phyloP scores from a whole-genome alignment of 2,329 filamentous ascomycete genomes.

The Xylaria sp. region DNA sequence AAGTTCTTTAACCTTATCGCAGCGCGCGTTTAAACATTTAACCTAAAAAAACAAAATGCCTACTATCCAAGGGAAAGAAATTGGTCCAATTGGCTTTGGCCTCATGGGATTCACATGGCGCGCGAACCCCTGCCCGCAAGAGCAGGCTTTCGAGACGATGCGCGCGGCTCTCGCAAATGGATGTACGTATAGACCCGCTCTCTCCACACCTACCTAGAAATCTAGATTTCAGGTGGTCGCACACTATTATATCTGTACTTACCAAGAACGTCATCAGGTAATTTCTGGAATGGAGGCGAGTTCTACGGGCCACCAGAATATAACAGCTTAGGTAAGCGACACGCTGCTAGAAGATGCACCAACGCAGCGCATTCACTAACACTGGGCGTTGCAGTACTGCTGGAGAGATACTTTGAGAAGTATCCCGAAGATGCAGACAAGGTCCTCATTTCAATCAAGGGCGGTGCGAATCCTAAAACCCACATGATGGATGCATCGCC shows the following conservation, averaged over 20 bases:
- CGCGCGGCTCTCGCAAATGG: constrained; percentile 49
- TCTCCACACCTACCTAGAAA: too few relatives aligned
- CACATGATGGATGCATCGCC: constrained; percentile 52
- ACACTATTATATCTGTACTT: not conserved
- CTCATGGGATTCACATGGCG: constrained; percentile 43
- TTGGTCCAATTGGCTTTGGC: constrained; percentile 36
- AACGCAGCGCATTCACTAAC: not conserved
- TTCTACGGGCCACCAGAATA: constrained; percentile 58
- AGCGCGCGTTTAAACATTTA: too few relatives aligned
- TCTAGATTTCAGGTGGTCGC: not conserved
- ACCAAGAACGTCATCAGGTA: constrained; percentile 28
- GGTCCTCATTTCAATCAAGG: constrained; percentile 63
- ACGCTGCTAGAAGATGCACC: too few relatives aligned
- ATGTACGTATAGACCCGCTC: constrained; percentile 18
- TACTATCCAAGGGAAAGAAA: constrained; percentile 33
- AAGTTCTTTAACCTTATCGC: not conserved
- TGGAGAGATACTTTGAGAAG: constrained; percentile 60
- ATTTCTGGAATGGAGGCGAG: constrained; percentile 60
- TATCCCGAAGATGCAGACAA: constrained; percentile 62
- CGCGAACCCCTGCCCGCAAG: constrained; percentile 37
- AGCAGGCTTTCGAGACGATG: constrained; percentile 53
- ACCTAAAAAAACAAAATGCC: too few relatives aligned
- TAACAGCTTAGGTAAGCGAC: constrained; percentile 49
- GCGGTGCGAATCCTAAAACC: constrained; percentile 47
- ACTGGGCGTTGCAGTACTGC: constrained; percentile 43